Evolutionary conservation across 2,329 filamentous ascomycete genomes (phyloP), one percentile per base, ranked within the genome.

Genomic region (Lecanicillium sp.): DNA sequence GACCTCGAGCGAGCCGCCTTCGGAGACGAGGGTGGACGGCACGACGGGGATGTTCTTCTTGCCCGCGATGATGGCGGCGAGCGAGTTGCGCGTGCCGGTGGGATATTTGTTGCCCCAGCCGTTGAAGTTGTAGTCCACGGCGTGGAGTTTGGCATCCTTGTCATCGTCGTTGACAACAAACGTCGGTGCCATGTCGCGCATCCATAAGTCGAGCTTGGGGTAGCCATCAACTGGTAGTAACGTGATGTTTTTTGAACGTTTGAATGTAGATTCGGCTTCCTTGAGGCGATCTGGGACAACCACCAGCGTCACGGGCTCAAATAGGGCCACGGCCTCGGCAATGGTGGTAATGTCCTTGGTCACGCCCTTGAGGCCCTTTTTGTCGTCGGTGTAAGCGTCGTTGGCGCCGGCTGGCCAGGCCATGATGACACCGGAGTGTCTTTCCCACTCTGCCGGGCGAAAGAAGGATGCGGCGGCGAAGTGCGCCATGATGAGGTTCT

Each of bases 101-200:
- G 46, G 43, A 9, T 54, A 44, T 21, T 55, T 61, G 2, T 42
- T 41, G 0, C 61, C 61, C 61, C 61, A 64, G 35, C 56, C 54
- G 21, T 63, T 63, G 46, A 63, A 63, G 36, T 55, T 59, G 11
- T 55, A 53, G 17, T 56, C 52, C 10, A 62, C 45, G 5, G 56
- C 61, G 2, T 48, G 37, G 11, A 50, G 44, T 15, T 19, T 29
- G 2, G 27, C 35, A 3, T 44, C 46, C 15, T 48, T 38, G 5
- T 11, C 1, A 11, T 20, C 36, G 2, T 44, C 36, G 27, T 51
- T 42, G 8, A 41, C 15, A 15, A 58, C 56, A 43, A 60, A 55
- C 1, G 57, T 50, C 0, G 60, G 58, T 3, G 54, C 60, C 32
- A 58, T 54, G 45, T 64, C 60, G 5, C 61, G 56, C 35, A 60